Percentiles rank a stretch among this genome's conserved stretches.
phyloP scores from a whole-genome alignment of 352 stramenopile species.

The Phytophthora macrochlamydospora region DNA sequence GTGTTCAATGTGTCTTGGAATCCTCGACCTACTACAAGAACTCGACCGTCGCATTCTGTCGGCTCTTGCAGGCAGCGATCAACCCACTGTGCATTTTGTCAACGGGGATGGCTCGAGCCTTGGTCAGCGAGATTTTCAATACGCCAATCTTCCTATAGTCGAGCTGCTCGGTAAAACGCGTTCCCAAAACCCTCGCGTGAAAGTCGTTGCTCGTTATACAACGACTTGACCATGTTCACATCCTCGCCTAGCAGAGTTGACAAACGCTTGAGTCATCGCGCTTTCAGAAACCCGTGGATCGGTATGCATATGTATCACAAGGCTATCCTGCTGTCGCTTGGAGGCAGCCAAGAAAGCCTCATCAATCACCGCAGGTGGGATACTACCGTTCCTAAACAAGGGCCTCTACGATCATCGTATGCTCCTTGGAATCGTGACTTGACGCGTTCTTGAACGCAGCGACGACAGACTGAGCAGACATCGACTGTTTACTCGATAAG shows the following conservation, averaged over 20 bases:
- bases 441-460: not conserved
- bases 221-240: not conserved
- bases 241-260: not conserved
- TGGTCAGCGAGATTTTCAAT: not conserved
- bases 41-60: not conserved
- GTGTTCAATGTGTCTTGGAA: too few relatives aligned
- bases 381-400: not conserved
- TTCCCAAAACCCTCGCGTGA: not conserved
- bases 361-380: not conserved
- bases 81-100: not conserved
- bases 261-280: not conserved
- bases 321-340: not conserved
- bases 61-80: not conserved
- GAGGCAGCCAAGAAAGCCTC: not conserved
- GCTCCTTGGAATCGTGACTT: not conserved
- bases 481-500: too few relatives aligned
- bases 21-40: too few relatives aligned
- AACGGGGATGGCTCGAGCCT: not conserved
- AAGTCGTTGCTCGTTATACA: not conserved
- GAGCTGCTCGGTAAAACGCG: not conserved
- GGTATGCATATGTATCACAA: not conserved
- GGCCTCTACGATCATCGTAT: not conserved
- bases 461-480: not conserved
- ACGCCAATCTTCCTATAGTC: not conserved
- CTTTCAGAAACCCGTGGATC: not conserved